Evolutionary conservation across 768 basidiomycete species (phyloP), one percentile per base, ranked within the genome.

Genomic region (Boletus reticuloceps): DNA sequence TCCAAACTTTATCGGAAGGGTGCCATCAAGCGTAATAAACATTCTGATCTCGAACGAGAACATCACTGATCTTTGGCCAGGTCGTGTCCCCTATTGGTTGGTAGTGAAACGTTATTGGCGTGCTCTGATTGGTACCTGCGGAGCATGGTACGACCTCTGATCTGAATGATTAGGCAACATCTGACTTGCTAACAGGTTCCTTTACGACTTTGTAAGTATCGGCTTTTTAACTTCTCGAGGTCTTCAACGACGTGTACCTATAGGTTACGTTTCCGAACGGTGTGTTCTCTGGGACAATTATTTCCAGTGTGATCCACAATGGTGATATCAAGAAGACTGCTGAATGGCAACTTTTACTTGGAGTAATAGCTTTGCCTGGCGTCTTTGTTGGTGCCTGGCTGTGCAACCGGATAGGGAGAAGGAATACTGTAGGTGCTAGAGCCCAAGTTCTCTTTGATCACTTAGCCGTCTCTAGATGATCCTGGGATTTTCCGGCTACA

Each of bases 181-280:
- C 53, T 60, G 38, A 64, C 43, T 47, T 47, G 47, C 36, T 3
- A 29, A 20, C 47, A 84, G 83, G 84, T 86, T 85, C 70, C 74
- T 87, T 40, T 88, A 88, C 61, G 87, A 88, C 69, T 87, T 87
- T 54, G 82, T 80, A 60, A 56, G 65, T 41, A 50, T 38, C 41
- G 10, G 22, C 1, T 20, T 45, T 43, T 27, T 16, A 27, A n/a
- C 17, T 7, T 49, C 6, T 45, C 8, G 29, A 27, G 5, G 22
- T n/a, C 46, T 39, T 58, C 13, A 16, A 52, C 19, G 31, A n/a
- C 10, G 13, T 51, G 46, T 34, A 22, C 54, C 16, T 3, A 53
- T 31, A 83, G 82, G 77, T 89, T 31, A 84, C 83, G 6, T 89
- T 87, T 67, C 88, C 86, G 1, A 88, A 88, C 59, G 85, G 85